phyloP scores from a whole-genome alignment of 768 basidiomycete species.

The Amanita molliuscula region DNA sequence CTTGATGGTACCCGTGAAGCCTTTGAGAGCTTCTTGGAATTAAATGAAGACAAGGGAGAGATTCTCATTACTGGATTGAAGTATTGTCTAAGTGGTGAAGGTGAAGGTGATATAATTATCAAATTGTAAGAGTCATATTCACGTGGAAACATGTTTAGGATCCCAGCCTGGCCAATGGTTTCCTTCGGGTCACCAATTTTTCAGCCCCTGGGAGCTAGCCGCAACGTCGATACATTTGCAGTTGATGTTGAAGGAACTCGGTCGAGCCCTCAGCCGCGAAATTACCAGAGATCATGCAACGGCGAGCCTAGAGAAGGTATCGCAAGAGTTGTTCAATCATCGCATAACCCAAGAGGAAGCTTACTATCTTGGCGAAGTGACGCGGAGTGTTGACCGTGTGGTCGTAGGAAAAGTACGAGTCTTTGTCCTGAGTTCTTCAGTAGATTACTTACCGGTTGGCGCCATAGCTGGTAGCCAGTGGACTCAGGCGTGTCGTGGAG shows the following conservation, averaged over 20 bases:
- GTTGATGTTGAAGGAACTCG: slow-evolving; percentile 64
- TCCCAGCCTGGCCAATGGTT: slow-evolving; percentile 26
- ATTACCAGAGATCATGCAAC: slow-evolving; percentile 44
- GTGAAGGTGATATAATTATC: slow-evolving; percentile 31
- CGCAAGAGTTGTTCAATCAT: slow-evolving; percentile 57
- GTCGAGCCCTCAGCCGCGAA: slow-evolving; percentile 53
- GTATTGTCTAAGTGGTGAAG: slow-evolving; percentile 56
- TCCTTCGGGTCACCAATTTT: slow-evolving; percentile 51
- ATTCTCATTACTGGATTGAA: slow-evolving; percentile 58
- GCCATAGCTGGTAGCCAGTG: slow-evolving; percentile 66
- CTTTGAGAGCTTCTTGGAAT: slow-evolving; percentile 48
- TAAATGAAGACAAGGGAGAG: slow-evolving; percentile 42
- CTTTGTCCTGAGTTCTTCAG: not conserved
- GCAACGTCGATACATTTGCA: slow-evolving; percentile 76
- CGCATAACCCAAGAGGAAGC: slow-evolving; percentile 73
- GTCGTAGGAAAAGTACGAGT: slow-evolving; percentile 57
- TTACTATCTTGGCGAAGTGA: slow-evolving; percentile 77
- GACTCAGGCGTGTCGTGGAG: slow-evolving; percentile 53
- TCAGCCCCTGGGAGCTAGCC: slow-evolving; percentile 79
- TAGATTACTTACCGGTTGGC: not conserved
- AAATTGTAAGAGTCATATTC: not conserved
- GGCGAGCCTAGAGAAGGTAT: slow-evolving; percentile 54
- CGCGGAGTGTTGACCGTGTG: slow-evolving; percentile 51
- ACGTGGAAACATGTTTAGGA: slow-evolving; percentile 17
- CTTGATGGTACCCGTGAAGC: slow-evolving; percentile 59